Evolutionary conservation across 495 filamentous ascomycete genomes (phyloP).

Genomic region (Cercophora newfieldiana): DNA sequence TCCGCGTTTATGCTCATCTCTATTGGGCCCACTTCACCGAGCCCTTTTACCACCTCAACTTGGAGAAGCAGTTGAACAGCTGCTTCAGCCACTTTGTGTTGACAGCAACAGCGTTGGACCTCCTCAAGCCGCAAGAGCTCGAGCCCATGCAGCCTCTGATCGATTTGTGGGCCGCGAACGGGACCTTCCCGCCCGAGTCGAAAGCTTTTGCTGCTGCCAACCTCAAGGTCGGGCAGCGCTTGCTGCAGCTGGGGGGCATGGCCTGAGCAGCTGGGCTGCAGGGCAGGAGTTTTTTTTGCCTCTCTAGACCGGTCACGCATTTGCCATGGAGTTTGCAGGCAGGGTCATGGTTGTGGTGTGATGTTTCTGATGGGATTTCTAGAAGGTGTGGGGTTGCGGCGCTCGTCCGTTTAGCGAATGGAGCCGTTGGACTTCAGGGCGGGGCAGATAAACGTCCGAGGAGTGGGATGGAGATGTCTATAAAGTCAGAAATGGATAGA

Average conservation of each 20-base stretch:
- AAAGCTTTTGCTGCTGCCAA: constrained; percentile 60
- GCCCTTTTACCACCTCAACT: constrained; percentile 79
- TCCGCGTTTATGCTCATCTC: constrained; percentile 90
- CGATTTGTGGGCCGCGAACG: constrained; percentile 83
- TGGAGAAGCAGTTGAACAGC: constrained; percentile 86
- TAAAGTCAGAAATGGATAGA: not conserved
- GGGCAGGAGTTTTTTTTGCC: not conserved
- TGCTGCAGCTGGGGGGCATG: constrained; percentile 46
- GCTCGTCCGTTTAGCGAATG: not conserved
- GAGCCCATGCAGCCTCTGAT: constrained; percentile 94
- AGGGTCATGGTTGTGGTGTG: constrained; percentile 3
- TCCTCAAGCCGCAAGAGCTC: constrained; percentile 79
- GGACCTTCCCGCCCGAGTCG: constrained; percentile 73
- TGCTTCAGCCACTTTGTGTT: constrained; percentile 93
- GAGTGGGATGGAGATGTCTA: not conserved
- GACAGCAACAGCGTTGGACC: constrained; percentile 78
- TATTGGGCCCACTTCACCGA: constrained; percentile 83
- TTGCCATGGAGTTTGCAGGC: constrained; percentile 8
- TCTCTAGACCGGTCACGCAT: not conserved
- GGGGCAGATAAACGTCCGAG: not conserved
- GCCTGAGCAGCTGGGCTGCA: constrained; percentile 19
- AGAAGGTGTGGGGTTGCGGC: constrained; percentile 11
- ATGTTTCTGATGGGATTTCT: not conserved
- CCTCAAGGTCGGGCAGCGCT: constrained; percentile 44
- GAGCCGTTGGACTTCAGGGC: constrained; percentile 2